Base-by-base conservation (phyloP, 2,329 filamentous ascomycete genomes). In the Diaporthe australafricana region DNA sequence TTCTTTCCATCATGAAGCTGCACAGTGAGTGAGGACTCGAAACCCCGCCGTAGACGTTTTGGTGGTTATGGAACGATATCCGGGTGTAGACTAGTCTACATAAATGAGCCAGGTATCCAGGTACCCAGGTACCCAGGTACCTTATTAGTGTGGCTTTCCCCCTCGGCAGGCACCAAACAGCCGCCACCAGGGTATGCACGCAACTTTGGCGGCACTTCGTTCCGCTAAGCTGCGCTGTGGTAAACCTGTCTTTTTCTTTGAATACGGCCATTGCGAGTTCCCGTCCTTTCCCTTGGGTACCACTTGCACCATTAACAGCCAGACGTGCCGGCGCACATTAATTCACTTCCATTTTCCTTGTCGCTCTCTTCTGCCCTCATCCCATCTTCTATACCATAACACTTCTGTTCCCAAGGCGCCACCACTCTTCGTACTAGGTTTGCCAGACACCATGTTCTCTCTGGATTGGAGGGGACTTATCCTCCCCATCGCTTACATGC, bases 401-500 rank as follows among this genome's bases (percentile, higher is more conserved):
- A 4, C 16, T 38, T 35, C 48, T 50, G 14, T 30, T 25, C 20
- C 22, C 45, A 8, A 40, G 14, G 40, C 8, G 11, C 25, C 22
- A 6, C n/a, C 16, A 32, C 8, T 22, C 30, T 50, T 12, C 45
- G 45, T 47, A 3, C 40, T 20, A n/a, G 17, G 35, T 62, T 45
- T 47, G 9, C 27, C 40, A 27, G 35, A 42, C 66, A 79, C 75
- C 72, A 89, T 89, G 86, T 83, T 88, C 76, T 82, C 84, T 74
- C 82, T 91, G 76, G 90, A 97, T 87, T 97, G 94, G 94, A 85
- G 93, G 84, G 93, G 93, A 84, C 92, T 98, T 74, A 87, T 91
- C 79, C 90, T 98, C 78, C 96, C 96, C 73, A 89, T 98, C 80
- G 92, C 94, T 84, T 99, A 99, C 84, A 88, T 99, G 72, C 88